Evolutionary conservation across 2,329 filamentous ascomycete species (phyloP).

Genomic region (Aureobasidium sp.): DNA sequence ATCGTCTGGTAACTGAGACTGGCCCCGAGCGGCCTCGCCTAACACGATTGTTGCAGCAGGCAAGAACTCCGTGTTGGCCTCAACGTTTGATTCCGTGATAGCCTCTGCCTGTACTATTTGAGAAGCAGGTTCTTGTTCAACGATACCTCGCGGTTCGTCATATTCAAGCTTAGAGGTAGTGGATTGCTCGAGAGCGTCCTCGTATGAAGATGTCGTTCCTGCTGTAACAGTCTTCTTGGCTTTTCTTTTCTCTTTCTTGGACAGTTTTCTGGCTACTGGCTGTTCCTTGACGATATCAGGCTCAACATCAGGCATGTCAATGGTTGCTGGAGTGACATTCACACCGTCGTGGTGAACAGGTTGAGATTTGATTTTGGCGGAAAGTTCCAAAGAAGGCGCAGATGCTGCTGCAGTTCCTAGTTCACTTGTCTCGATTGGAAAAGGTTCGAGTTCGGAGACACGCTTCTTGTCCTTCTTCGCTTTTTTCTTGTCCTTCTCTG

Average conservation of each 20-base stretch:
- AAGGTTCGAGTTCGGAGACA: not conserved
- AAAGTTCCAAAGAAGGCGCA: not conserved
- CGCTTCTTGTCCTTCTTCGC: constrained; percentile 22
- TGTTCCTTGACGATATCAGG: not conserved
- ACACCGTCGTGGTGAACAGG: not conserved
- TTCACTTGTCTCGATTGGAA: not conserved
- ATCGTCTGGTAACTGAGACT: no score
- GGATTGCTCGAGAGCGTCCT: not conserved
- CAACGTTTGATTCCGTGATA: not conserved
- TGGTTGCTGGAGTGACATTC: not conserved
- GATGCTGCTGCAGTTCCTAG: not conserved
- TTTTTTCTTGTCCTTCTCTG: constrained; percentile 22
- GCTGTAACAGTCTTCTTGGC: not conserved
- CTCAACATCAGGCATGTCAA: not conserved
- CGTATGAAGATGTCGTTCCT: not conserved
- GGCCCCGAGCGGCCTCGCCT: not conserved
- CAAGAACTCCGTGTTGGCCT: not conserved
- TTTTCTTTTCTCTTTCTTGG: constrained; percentile 6
- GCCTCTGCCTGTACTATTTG: not conserved
- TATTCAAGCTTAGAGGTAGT: not conserved
- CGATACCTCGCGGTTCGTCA: not conserved
- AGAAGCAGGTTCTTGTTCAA: not conserved
- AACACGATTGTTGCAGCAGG: not conserved
- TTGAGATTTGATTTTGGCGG: not conserved
- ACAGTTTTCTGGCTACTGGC: not conserved